Percentiles rank a stretch among this genome's conserved stretches.
These are phyloP conservation scores for Russula foetens DNA, from an alignment of 768 basidiomycete species.

Conservation along the genomic window DNA sequence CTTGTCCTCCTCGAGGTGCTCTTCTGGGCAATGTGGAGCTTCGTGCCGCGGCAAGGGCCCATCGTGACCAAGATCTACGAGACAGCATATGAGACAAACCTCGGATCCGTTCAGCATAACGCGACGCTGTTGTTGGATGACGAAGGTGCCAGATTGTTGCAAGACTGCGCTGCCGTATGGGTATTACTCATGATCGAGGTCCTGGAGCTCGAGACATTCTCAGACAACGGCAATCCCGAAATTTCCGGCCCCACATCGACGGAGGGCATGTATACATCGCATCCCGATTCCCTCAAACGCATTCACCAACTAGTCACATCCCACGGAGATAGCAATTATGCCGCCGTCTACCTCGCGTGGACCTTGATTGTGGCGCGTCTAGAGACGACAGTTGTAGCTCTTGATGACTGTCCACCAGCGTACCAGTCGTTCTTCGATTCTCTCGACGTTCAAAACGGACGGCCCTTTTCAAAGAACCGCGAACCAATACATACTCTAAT, in stretches of 20 bases:
- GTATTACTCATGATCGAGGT: slow-evolving; percentile 73
- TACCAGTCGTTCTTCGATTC: slow-evolving; percentile 51
- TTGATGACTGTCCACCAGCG: slow-evolving; percentile 44
- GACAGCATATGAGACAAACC: slow-evolving; percentile 51
- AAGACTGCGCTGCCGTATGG: slow-evolving; percentile 69
- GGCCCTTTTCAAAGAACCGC: slow-evolving; percentile 47
- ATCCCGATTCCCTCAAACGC: slow-evolving; percentile 51
- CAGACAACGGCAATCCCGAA: slow-evolving; percentile 43
- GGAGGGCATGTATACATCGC: slow-evolving; percentile 47
- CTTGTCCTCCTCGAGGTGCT: slow-evolving; percentile 75
- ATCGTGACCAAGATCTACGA: slow-evolving; percentile 57
- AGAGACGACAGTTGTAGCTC: slow-evolving; percentile 35
- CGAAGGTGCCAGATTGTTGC: slow-evolving; percentile 53
- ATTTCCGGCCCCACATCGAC: slow-evolving; percentile 43
- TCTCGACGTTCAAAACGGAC: slow-evolving; percentile 34
- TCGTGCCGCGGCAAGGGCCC: slow-evolving; percentile 54
- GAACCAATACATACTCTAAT: slow-evolving; percentile 52
- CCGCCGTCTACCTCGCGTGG: slow-evolving; percentile 76
- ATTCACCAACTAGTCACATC: slow-evolving; percentile 62
- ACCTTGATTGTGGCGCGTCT: slow-evolving; percentile 69
- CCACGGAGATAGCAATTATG: slow-evolving; percentile 53
- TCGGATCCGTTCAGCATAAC: slow-evolving; percentile 59
- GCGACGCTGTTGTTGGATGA: slow-evolving; percentile 64
- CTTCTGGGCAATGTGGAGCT: slow-evolving; percentile 85
- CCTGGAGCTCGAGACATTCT: slow-evolving; percentile 66